phyloP scores from a whole-genome alignment of 1,284 basidiomycete genomes.

The Irpex rosettiformis region DNA sequence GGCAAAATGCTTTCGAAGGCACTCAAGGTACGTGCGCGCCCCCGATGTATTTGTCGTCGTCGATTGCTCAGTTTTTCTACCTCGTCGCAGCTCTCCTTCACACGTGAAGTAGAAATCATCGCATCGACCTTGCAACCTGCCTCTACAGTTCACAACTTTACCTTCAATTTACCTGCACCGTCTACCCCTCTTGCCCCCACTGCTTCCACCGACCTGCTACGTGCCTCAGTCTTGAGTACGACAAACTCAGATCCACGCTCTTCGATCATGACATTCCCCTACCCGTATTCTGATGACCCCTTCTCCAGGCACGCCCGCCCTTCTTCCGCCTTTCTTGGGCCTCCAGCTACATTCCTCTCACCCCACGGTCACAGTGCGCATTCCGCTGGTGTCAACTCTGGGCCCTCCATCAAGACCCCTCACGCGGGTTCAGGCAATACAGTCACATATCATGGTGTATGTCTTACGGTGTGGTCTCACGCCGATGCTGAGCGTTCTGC shows the following conservation, averaged over 20 bases:
- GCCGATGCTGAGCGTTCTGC: conserved; percentile 82
- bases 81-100: conserved; percentile 69
- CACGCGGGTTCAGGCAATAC: conserved; percentile 35
- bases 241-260: conserved; percentile 41
- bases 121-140: conserved; percentile 89
- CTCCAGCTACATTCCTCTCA: conserved; percentile 52
- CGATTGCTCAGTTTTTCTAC: neutral
- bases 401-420: conserved; percentile 35
- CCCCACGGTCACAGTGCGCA: conserved; percentile 32
- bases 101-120: conserved; percentile 92
- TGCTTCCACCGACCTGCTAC: conserved; percentile 66
- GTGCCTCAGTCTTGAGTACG: conserved; percentile 64
- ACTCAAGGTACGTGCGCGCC: conserved; percentile 64
- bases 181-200: conserved; percentile 68
- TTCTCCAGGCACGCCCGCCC: conserved; percentile 61
- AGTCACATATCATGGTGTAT: conserved; percentile 84
- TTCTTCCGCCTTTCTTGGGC: conserved; percentile 75
- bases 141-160: conserved; percentile 90
- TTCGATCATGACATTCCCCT: conserved; percentile 55
- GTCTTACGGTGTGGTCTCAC: conserved; percentile 91
- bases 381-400: conserved; percentile 34
- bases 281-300: conserved; percentile 70
- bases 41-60: neutral
- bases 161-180: conserved; percentile 76
- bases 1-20: conserved; percentile 88